phyloP scores from a whole-genome alignment of 2,329 filamentous ascomycete species.

The Epichloe aotearoae region DNA sequence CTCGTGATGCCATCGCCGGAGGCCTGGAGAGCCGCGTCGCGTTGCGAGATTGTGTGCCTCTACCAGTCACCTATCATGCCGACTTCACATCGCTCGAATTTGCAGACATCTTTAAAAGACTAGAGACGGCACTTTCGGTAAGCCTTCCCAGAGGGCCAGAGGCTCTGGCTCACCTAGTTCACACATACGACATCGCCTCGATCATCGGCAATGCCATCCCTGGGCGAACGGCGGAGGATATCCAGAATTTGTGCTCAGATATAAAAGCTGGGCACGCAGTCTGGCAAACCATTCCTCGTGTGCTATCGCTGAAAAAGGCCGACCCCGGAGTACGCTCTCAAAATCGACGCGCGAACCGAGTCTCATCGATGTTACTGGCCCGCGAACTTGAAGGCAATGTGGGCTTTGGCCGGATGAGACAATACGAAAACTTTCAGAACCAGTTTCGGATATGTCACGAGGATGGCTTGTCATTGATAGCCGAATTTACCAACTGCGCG shows the following conservation, averaged over 20 bases:
- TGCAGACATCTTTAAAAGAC: conserved; percentile 10
- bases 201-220: conserved; percentile 12
- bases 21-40: conserved; percentile 9
- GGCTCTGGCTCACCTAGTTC: conserved; percentile 11
- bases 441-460: conserved; percentile 33
- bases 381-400: conserved; percentile 35
- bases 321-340: conserved; percentile 7
- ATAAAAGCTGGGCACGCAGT: conserved; percentile 12
- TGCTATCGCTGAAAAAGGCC: conserved; percentile 13
- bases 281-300: conserved; percentile 4
- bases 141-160: conserved; percentile 8
- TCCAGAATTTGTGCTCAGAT: conserved; percentile 20
- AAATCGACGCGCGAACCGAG: conserved; percentile 10
- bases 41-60: conserved; percentile 1
- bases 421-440: conserved; percentile 30
- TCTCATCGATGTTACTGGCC: conserved; percentile 32
- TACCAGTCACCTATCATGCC: conserved; percentile 24
- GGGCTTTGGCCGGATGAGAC: conserved; percentile 27
- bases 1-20: conserved; percentile 16
- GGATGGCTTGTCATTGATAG: conserved; percentile 35
- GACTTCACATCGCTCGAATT: conserved; percentile 31
- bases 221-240: conserved; percentile 15
- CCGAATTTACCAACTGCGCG: conserved; percentile 47
- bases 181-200: conserved; percentile 11
- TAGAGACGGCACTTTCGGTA: conserved; percentile 9